These are phyloP conservation scores for Plenodomus lindquistii DNA, from an alignment of 2,329 filamentous ascomycete genomes.

Conservation along the genomic window DNA sequence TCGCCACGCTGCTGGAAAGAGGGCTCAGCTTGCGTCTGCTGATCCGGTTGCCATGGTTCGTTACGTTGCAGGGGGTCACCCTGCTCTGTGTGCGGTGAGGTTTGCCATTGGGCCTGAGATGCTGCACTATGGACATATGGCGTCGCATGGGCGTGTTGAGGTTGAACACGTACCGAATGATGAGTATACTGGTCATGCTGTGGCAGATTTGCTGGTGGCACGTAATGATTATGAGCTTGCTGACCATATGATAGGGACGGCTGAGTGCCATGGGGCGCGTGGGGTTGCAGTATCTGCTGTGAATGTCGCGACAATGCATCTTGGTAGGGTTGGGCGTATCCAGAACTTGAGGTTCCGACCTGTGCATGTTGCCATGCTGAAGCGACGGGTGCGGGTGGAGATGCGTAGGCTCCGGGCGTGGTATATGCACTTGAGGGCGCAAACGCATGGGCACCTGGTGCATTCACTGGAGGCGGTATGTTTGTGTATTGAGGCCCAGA, in stretches of 20 bases:
- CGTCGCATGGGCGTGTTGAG: constrained; percentile 6
- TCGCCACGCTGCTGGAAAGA: constrained; percentile 16
- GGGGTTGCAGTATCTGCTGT: constrained; percentile 15
- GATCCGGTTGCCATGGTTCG: constrained; percentile 25
- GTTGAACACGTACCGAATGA: constrained; percentile 4
- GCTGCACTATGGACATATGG: constrained; percentile 8
- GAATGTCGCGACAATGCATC: constrained; percentile 2
- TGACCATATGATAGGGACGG: constrained; percentile 11
- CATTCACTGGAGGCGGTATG: constrained; percentile 37
- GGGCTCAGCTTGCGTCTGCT: constrained; percentile 26
- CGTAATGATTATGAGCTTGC: constrained; percentile 13
- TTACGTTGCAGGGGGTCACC: constrained; percentile 14
- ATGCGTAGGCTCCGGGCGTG: constrained; percentile 41
- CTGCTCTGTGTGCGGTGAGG: constrained; percentile 16
- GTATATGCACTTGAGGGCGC: constrained; percentile 40
- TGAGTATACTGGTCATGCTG: constrained; percentile 14
- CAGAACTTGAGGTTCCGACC: not conserved
- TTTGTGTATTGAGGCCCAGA: constrained; percentile 39
- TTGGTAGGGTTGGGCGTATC: constrained; percentile 17
- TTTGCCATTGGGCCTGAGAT: constrained; percentile 25
- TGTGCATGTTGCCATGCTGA: constrained; percentile 44
- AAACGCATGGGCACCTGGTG: constrained; percentile 41
- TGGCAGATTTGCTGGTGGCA: constrained; percentile 1
- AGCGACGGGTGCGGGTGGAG: constrained; percentile 42
- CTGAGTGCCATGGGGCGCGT: constrained; percentile 7